Conservation (phyloP, 306 rosid species). For the Sophora flavescens region DNA sequence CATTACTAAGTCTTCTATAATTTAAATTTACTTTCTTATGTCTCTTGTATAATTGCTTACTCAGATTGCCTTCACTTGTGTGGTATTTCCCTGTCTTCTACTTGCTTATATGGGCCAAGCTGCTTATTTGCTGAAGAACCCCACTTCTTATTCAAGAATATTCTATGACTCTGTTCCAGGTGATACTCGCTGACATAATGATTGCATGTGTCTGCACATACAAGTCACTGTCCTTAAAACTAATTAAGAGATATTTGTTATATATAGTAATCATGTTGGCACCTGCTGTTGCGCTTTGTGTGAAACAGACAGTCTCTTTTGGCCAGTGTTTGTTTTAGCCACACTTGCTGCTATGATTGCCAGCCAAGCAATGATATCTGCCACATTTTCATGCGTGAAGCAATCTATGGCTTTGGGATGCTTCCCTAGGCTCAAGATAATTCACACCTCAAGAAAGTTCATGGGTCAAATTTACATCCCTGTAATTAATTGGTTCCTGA, state of each 20-base stretch:
- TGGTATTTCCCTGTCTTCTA: conserved; percentile 96
- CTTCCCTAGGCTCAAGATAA: conserved; percentile 95
- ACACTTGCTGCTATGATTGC: conserved; percentile 99
- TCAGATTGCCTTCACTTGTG: conserved; percentile 89
- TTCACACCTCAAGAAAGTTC: conserved; percentile 87
- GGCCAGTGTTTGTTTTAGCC: conserved; percentile 94
- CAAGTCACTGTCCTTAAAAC: conserved; percentile 13
- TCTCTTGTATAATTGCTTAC: conserved; percentile 20
- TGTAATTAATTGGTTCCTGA: conserved; percentile 85
- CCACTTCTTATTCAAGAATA: conserved; percentile 57
- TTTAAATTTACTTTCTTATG: not conserved
- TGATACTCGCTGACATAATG: conserved; percentile 48
- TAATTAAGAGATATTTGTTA: conserved; percentile 25
- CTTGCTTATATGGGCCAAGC: conserved; percentile 98
- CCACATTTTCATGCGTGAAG: conserved; percentile 95
- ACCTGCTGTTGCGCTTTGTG: conserved; percentile 41
- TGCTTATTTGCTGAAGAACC: conserved; percentile 75
- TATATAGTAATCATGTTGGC: conserved; percentile 27
- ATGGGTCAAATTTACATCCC: conserved; percentile 99
- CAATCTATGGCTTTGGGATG: conserved; percentile 99
- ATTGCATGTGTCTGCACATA: conserved; percentile 30
- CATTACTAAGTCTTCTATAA: conserved; percentile 10
- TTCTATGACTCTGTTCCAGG: conserved; percentile 96
- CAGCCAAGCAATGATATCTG: conserved; percentile 99
- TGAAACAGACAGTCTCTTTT: conserved; percentile 81